Evolutionary conservation across 192 early-diverging fungal genomes (phyloP).

Genomic region (Entomortierella chlamydospora): DNA sequence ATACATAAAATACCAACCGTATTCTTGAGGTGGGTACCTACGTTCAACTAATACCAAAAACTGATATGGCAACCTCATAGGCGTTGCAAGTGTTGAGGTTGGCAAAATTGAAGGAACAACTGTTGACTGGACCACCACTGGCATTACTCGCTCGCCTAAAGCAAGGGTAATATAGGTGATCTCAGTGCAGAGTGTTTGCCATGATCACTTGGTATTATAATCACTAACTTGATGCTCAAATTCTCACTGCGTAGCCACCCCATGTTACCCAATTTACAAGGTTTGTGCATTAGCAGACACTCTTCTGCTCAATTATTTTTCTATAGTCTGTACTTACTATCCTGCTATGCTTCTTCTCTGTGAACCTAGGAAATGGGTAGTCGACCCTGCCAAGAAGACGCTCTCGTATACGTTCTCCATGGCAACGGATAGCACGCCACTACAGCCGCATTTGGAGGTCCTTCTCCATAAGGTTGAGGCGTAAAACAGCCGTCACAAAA

Average conservation of each 20-base stretch:
- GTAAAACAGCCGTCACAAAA: neutral
- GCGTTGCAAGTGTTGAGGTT: slow-evolving; percentile 36
- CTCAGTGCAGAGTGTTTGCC: too few species aligned
- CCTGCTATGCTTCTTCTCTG: too few species aligned
- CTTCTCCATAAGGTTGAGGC: slow-evolving; percentile 22
- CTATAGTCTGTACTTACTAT: too few species aligned
- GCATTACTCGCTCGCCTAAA: slow-evolving; percentile 28
- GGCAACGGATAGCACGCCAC: slow-evolving; percentile 33
- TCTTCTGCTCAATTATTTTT: too few species aligned
- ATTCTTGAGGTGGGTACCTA: too few species aligned
- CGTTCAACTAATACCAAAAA: too few species aligned
- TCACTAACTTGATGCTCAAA: neutral
- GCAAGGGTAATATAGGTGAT: slow-evolving; percentile 23
- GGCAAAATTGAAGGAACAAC: slow-evolving; percentile 22
- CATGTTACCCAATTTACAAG: slow-evolving; percentile 42
- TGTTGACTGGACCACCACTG: slow-evolving; percentile 11
- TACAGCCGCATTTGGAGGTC: slow-evolving; percentile 27
- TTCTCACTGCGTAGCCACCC: slow-evolving; percentile 11
- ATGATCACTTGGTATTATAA: too few species aligned
- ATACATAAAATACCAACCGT: neutral
- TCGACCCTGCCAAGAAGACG: slow-evolving; percentile 27
- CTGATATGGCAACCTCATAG: too few species aligned
- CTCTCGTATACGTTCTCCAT: slow-evolving; percentile 35
- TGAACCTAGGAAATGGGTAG: slow-evolving; percentile 29
- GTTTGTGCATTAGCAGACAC: slow-evolving; percentile 2